Evolutionary conservation across 805 yeast genomes (phyloP), one percentile per base, ranked within the genome.

Genomic region (Grigorovia yakushimaensis): DNA sequence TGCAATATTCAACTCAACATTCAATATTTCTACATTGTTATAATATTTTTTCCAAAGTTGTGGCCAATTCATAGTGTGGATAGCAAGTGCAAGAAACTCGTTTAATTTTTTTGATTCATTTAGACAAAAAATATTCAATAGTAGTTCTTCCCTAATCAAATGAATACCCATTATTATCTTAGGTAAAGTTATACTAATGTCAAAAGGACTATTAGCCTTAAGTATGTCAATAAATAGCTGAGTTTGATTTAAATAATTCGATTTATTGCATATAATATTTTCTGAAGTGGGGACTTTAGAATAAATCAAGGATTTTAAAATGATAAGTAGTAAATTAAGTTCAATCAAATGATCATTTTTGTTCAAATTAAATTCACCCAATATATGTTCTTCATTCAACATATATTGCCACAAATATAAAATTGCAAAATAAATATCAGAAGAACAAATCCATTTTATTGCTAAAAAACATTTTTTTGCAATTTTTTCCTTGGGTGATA

Each of bases 31-130:
- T 8, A n/a, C 15, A 13, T 35, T 23, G 15, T 15, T 33, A 59
- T 88, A 87, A 54, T 78, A 80, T 1, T 63, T 55, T 20, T 66
- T 59, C 96, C 95, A 85, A 0, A 55, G 49, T 1, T 71, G 78
- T 10, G 81, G 76, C 95, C 95, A 85, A 5, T 84, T 80, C 78
- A 82, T 76, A 81, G 86, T 78, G 11, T 69, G 54, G 0, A 82
- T 73, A 13, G 85, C 59, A 53, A 82, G 83, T 0, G 81, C 68
- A n/a, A 88, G 61, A 20, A 88, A 61, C 1, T 66, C 22, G 0
- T 83, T 79, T 24, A 89, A 55, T 30, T 64, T 64, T 3, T 66
- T 54, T 11, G 72, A 65, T 8, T 67, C 60, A 0, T 55, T 47
- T 3, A 57, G 47, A 5, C 73, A 68, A 22, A 78, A 64, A 1